Conservation (phyloP, 148 eudicot genomes). For the Fallopia convolvulus region DNA sequence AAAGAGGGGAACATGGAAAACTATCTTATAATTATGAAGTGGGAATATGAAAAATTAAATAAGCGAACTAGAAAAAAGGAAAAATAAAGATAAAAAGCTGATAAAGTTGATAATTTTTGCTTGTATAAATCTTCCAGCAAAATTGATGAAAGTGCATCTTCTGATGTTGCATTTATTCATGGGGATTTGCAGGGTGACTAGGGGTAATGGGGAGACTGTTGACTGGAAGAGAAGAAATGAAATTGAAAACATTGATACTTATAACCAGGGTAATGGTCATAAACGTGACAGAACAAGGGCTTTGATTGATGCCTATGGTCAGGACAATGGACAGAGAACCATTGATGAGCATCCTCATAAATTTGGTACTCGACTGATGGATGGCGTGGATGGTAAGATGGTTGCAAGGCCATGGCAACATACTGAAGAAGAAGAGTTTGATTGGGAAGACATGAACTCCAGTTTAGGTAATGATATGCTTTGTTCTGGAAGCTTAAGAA, state of each 20-base stretch:
- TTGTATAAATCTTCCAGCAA: background rate
- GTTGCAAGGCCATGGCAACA: conserved; percentile 56
- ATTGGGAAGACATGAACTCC: conserved; percentile 82
- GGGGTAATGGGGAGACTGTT: background rate
- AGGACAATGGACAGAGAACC: conserved; percentile 46
- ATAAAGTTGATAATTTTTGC: too few relatives aligned
- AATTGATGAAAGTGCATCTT: background rate
- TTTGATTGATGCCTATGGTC: conserved; percentile 86
- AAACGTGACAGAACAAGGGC: conserved; percentile 69
- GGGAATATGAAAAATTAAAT: too few relatives aligned
- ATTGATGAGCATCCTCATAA: conserved; percentile 28
- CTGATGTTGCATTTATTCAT: background rate
- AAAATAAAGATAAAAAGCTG: too few relatives aligned
- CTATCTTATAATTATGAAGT: too few relatives aligned
- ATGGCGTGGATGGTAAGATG: conserved; percentile 28
- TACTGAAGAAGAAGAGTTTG: conserved; percentile 84
- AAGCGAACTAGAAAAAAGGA: too few relatives aligned
- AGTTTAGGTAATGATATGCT: conserved; percentile 30
- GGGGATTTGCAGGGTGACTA: background rate
- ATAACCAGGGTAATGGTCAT: conserved; percentile 29
- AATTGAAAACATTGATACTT: conserved; percentile 24
- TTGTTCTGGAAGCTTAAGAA: conserved; percentile 26
- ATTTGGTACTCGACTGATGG: conserved; percentile 19
- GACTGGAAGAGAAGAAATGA: conserved; percentile 15
- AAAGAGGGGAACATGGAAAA: too few relatives aligned